These are phyloP conservation scores for Artemisia argyi DNA, from an alignment of 129 eudicot species.

Conservation along the genomic window DNA sequence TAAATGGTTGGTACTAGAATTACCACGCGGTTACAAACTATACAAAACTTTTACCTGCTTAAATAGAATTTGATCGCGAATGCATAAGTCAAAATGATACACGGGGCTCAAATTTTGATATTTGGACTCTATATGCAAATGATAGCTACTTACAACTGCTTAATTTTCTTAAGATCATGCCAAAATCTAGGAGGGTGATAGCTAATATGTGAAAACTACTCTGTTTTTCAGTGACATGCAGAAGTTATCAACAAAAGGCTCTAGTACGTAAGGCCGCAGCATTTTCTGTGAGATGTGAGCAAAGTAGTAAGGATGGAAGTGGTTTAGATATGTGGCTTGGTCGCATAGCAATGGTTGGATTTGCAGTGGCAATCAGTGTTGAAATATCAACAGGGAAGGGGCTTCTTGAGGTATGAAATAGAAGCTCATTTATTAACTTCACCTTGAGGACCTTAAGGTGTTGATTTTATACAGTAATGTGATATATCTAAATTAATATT, in stretches of 20 bases:
- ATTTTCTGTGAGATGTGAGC: constrained; percentile 72
- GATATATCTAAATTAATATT: not conserved
- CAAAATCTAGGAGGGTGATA: constrained; percentile 1
- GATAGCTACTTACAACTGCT: not conserved
- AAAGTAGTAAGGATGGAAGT: constrained; percentile 60
- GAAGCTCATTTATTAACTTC: not conserved
- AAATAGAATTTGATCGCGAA: not conserved
- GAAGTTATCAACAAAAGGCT: constrained; percentile 34
- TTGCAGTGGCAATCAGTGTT: constrained; percentile 74
- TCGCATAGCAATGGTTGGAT: constrained; percentile 83
- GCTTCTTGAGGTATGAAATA: constrained; percentile 76
- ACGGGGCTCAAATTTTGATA: not conserved
- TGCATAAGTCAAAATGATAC: not conserved
- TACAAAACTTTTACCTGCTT: not conserved
- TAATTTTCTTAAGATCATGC: not conserved
- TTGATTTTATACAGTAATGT: not conserved
- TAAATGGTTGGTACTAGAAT: too few species aligned
- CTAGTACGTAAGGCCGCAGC: constrained; percentile 33
- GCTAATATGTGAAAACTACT: not conserved
- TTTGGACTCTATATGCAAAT: not conserved
- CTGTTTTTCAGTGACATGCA: constrained; percentile 44
- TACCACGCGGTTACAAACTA: not conserved
- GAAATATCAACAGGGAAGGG: constrained; percentile 95
- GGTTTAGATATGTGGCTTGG: constrained; percentile 95
- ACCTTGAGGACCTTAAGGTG: not conserved